Base-by-base conservation (phyloP, 2,329 filamentous ascomycete species). In the Salinomyces thailandicus region DNA sequence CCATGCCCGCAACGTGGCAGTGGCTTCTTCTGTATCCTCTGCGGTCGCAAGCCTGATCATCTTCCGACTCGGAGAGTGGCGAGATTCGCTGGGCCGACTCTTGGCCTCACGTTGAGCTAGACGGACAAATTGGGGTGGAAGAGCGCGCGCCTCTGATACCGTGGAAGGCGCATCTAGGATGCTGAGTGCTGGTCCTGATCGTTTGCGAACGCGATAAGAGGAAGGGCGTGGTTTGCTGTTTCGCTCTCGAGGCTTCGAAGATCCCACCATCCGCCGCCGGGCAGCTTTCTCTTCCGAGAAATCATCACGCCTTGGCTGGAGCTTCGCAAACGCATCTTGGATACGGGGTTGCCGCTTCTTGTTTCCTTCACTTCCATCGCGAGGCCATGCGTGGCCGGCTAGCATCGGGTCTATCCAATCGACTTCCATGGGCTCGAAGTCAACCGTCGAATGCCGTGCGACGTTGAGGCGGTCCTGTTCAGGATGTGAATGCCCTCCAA, bases 11-110 rank as follows among this genome's bases (percentile, higher is more conserved):
- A 78, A 57, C 3, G 63, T 61, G 19, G 50, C 45, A 34, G 66
- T 69, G 5, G 70, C 71, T 47, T 78, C 73, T 32, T 63, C 58
- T 1, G 72, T 77, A 42, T 79, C 75, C 6, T 59, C 47, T 59
- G 46, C 77, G 76, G 33, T 59, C 5, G 44, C 42, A 4, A 46
- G 31, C 5, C 44, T 33, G 5, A 46, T 36, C 16, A 40, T n/a
- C 27, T 46, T 46, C 14, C 19, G 56, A 15, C 58, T 61, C 12
- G 69, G 72, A 29, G 66, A 71, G 45, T 69, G 65, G 37, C 72
- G 64, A 22, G 67, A 72, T 47, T 58, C 50, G 47, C 73, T 64
- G 16, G 57, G 52, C 31, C 63, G 61, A 27, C 59, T 62, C 6
- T 68, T 66, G 33, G 65, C 69, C 46, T 65, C 62, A 41, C 75